These are phyloP conservation scores for Didymella pomorum DNA, from an alignment of 2,329 filamentous ascomycete species.

Conservation along the genomic window DNA sequence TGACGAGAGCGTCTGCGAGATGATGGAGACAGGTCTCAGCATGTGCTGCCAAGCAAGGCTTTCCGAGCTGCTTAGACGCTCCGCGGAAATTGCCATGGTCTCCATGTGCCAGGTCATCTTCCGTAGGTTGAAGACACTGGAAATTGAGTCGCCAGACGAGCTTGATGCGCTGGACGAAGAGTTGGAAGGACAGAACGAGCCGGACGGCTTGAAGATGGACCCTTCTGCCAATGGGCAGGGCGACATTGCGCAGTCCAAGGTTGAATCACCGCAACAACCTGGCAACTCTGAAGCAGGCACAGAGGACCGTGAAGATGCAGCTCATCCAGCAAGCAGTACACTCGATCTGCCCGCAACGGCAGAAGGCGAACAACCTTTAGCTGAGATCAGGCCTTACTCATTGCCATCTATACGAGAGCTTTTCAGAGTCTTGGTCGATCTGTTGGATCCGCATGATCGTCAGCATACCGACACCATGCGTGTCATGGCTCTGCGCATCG, in stretches of 20 bases:
- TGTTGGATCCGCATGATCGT: slow-evolving; percentile 90
- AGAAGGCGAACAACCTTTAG: slow-evolving; percentile 56
- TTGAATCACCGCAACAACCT: slow-evolving; percentile 47
- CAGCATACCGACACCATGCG: slow-evolving; percentile 94
- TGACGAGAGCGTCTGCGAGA: slow-evolving; percentile 97
- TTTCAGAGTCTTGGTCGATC: slow-evolving; percentile 90
- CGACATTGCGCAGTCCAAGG: slow-evolving; percentile 50
- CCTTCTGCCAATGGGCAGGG: slow-evolving; percentile 73
- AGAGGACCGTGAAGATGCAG: slow-evolving; percentile 49
- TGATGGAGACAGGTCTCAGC: slow-evolving; percentile 97
- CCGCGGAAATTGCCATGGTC: slow-evolving; percentile 96
- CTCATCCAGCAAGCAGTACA: slow-evolving; percentile 53
- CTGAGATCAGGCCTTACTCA: slow-evolving; percentile 84
- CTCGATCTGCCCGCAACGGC: slow-evolving; percentile 54
- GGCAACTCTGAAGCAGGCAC: slow-evolving; percentile 43
- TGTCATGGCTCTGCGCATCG: slow-evolving; percentile 95
- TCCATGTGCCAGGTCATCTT: slow-evolving; percentile 99
- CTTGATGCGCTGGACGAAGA: slow-evolving; percentile 70
- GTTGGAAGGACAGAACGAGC: slow-evolving; percentile 66
- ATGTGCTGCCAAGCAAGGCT: slow-evolving; percentile 96
- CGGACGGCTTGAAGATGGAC: slow-evolving; percentile 84
- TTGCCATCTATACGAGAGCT: slow-evolving; percentile 93
- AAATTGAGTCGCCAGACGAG: slow-evolving; percentile 75
- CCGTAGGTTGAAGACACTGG: slow-evolving; percentile 85
- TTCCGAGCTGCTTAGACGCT: slow-evolving; percentile 87